Evolutionary conservation across 2,329 filamentous ascomycete genomes (phyloP), one percentile per base, ranked within the genome.

Genomic region (Chaetomiaceae sp.): DNA sequence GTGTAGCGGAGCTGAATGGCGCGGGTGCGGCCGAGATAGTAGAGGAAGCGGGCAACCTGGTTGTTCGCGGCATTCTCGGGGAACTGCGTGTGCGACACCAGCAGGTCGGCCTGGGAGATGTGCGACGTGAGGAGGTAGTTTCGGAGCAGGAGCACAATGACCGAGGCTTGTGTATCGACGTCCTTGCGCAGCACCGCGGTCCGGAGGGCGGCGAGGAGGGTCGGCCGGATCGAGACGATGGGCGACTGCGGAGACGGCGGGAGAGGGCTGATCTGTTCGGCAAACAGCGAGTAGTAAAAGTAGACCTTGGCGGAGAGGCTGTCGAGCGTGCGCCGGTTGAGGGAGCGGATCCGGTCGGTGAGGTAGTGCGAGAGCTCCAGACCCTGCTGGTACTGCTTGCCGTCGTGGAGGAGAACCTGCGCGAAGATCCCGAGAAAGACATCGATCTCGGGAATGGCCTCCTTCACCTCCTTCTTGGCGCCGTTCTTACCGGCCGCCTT

Each of bases 131-230:
- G 83, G 55, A 98, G 82, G 67, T 98, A 98, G 70, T 93, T 98
- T 59, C 93, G 88, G 58, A 98, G 83, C 42, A 98, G 77, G 47
- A 98, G 76, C 12, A 95, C 94, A 56, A 95, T 97, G 57, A 97
- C 88, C 1, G 91, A 88, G 22, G 93, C 88, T 70, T 97, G 91
- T n/a, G 88, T 96, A 61, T 98, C 93, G 55, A 89, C 82, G 67
- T 98, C 93, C 72, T 97, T 97, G 59, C 93, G 85, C 54, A 98
- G 76, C 22, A 97, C 93, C n/a, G 93, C 88, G 37, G 91, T 97
- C 61, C 93, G 82, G 49, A 98, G 81, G 15, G 90, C 91, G 44
- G 87, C 83, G 45, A 98, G 81, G 41, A 98, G 78, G 53, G 83
- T 84, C 46, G 90, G 88, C 49, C 93, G 85, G 61, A 95, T 89